Percentiles rank a stretch among this genome's conserved stretches.
Evolutionary conservation across 2,329 filamentous ascomycete species (phyloP).

Genomic region (Xylaria sp.): DNA sequence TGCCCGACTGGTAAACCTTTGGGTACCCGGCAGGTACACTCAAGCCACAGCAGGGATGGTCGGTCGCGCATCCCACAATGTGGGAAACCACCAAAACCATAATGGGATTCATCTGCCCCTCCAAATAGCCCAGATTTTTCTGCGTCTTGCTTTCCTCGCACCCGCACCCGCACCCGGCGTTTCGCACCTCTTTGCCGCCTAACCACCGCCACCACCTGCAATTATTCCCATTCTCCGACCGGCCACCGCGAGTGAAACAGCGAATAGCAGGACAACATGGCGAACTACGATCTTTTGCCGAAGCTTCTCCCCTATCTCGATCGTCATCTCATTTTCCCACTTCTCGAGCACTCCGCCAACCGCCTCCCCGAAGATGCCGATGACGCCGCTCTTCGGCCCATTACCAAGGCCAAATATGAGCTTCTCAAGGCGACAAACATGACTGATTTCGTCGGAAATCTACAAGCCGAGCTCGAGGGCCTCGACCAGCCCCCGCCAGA

Average conservation of each 20-base stretch:
- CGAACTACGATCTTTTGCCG: constrained; percentile 82
- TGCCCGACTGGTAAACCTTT: too few relatives aligned
- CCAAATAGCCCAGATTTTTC: constrained; percentile 37
- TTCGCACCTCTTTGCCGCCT: constrained; percentile 2
- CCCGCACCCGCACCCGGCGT: constrained; percentile 25
- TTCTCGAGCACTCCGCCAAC: constrained; percentile 89
- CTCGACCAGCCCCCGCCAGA: constrained; percentile 82
- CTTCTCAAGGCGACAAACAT: constrained; percentile 98
- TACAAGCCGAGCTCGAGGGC: constrained; percentile 90
- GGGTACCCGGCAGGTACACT: too few relatives aligned
- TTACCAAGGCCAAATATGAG: constrained; percentile 89
- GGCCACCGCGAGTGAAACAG: constrained; percentile 40
- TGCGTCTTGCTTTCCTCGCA: constrained; percentile 13
- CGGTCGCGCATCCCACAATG: constrained; percentile 36
- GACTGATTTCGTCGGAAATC: constrained; percentile 94
- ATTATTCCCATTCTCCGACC: constrained; percentile 3
- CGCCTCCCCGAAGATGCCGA: constrained; percentile 81
- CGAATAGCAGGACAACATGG: constrained; percentile 60
- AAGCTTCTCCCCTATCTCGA: constrained; percentile 93
- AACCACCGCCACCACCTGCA: constrained; percentile 11
- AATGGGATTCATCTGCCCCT: constrained; percentile 34
- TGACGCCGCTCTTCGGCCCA: constrained; percentile 69
- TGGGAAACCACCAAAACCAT: constrained; percentile 41
- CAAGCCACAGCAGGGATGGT: constrained; percentile 19
- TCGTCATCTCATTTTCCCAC: constrained; percentile 94